Conservation (phyloP, 1,284 basidiomycete genomes). For the Papiliotrema laurentii region DNA sequence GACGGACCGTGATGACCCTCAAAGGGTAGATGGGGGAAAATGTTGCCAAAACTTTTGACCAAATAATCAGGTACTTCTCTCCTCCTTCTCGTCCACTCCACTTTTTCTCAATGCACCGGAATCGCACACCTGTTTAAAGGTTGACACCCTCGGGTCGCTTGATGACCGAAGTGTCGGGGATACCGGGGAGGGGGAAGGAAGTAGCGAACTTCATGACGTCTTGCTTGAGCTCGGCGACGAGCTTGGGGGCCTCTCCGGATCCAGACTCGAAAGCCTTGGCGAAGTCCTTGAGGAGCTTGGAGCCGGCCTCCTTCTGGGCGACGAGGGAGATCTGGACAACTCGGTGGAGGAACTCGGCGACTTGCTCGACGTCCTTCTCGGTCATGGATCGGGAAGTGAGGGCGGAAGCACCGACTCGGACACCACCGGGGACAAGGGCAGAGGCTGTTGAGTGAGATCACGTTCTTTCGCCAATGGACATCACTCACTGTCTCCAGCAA, state of each 20-base stretch:
- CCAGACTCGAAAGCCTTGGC: constrained; percentile 71
- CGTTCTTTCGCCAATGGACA: too few species aligned
- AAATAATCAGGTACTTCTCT: neutral
- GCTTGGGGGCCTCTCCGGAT: constrained; percentile 63
- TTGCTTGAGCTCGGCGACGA: constrained; percentile 44
- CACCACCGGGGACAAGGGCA: constrained; percentile 94
- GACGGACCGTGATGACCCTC: constrained; percentile 3
- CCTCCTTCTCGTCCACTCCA: neutral
- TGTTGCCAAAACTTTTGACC: constrained; percentile 1
- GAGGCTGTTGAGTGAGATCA: constrained; percentile 62
- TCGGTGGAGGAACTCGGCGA: constrained; percentile 89
- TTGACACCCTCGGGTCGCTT: constrained; percentile 41
- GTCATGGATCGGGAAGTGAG: constrained; percentile 92
- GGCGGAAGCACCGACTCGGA: constrained; percentile 91
- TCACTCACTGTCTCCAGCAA: constrained; percentile 73
- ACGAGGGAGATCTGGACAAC: constrained; percentile 79
- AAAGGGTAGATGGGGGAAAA: neutral
- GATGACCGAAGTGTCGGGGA: constrained; percentile 57
- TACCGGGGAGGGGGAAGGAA: constrained; percentile 88
- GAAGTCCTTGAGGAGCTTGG: constrained; percentile 95
- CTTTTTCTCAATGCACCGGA: neutral
- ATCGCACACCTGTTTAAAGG: constrained; percentile 22
- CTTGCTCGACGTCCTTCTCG: constrained; percentile 75
- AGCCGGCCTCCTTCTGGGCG: constrained; percentile 90
- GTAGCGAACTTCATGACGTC: constrained; percentile 72